These are phyloP conservation scores for Yamadazyma atmosphaerica DNA, from an alignment of 1,139 yeast species.

Conservation along the genomic window DNA sequence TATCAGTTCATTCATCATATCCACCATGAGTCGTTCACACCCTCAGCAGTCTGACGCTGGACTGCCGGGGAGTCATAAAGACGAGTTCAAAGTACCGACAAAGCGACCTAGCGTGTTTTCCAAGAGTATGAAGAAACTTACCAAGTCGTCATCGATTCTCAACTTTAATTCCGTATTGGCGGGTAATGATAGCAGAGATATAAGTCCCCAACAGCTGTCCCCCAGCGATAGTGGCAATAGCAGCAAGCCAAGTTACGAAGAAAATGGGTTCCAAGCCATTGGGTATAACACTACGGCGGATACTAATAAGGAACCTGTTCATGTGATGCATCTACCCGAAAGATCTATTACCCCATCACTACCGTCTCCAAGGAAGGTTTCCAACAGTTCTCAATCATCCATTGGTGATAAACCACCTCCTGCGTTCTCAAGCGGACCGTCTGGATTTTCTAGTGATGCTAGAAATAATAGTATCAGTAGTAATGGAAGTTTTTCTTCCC, in stretches of 20 bases:
- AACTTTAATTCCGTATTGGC: constrained; percentile 15
- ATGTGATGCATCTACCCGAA: constrained; percentile 30
- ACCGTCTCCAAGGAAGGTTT: constrained; percentile 16
- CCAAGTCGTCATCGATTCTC: constrained; percentile 22
- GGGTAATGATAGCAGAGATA: constrained; percentile 5
- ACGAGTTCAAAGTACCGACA: constrained; percentile 5
- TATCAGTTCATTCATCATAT: no score
- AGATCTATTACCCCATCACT: constrained; percentile 4
- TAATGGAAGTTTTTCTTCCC: constrained; percentile 19
- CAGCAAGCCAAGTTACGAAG: neutral
- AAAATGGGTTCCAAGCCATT: constrained; percentile 30
- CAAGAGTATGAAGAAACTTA: constrained; percentile 23
- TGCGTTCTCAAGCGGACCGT: no score
- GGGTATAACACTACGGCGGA: constrained; percentile 30
- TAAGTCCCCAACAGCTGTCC: constrained; percentile 1
- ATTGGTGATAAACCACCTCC: constrained; percentile 5
- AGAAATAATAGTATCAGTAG: constrained; percentile 17
- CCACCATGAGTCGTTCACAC: no score
- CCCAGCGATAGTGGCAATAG: constrained; percentile 1
- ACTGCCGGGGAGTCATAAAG: no score
- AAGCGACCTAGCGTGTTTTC: constrained; percentile 19
- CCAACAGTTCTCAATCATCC: constrained; percentile 18
- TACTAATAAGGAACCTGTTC: constrained; percentile 28
- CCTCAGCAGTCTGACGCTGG: no score
- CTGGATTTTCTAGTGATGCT: constrained; percentile 4